Base-by-base conservation (phyloP, 306 rosid species). In the Hylodesmum podocarpum region DNA sequence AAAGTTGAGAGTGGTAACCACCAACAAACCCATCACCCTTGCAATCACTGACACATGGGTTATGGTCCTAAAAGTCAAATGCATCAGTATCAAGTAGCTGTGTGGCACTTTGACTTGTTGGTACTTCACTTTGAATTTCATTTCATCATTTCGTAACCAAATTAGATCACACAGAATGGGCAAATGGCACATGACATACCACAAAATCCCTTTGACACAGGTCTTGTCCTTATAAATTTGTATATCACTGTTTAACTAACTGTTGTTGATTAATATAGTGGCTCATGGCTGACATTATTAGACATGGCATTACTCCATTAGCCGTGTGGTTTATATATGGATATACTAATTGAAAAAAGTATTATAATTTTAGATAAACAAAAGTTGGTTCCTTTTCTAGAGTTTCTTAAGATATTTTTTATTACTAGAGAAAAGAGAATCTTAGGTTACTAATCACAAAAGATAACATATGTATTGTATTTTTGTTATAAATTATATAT, bases 1-100 rank as follows among this genome's bases (percentile, higher is more conserved):
- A 78, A 33, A 43, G 29, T 58, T 22, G 77, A 78, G 43, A 61
- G 72, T 70, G 64, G 3, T 44, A 70, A 75, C 81, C 27, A 81
- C 84, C 72, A 67, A 58, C 84, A 81, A 81, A 69, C 53, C 68
- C 68, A 75, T 75, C 55, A 75, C 18, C 12, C 53, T 58, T 61
- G 66, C 40, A 50, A 44, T 59, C 77, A 81, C 77, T 27, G 6
- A 75, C 73, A 61, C 70, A 70, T 77, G 82, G 77, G 70, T 76
- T 63, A 16, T 16, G 44, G 73, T 64, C 53, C 74, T 50, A 3
- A 64, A 82, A 82, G 85, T 77, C 85, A 77, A 77, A 77, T 82
- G 70, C 64, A 51, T 77, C 65, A 29, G 24, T 14, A 55, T 81
- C 77, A 75, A 16, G 64, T 53, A 14, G 85, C 79, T 82, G 82